Conservation (phyloP, 2,329 filamentous ascomycete species). For the Lojkania enalia region DNA sequence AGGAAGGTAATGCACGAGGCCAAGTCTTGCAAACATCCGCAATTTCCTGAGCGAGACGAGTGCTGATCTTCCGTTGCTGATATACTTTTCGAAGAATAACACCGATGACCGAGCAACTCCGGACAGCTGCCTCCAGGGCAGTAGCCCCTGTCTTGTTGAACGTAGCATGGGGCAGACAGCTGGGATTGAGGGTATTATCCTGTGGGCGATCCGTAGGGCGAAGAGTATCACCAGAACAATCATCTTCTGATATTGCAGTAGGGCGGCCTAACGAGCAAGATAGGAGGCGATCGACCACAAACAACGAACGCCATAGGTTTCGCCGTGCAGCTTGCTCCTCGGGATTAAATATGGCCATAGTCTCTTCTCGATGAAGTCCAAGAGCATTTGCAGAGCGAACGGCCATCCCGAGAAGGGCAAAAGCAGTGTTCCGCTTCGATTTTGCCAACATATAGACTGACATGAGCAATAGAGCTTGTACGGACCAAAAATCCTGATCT, state of each 20-base stretch:
- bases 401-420: slow-evolving; percentile 64
- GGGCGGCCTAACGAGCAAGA: slow-evolving; percentile 66
- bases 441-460: slow-evolving; percentile 65
- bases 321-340: slow-evolving; percentile 55
- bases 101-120: slow-evolving; percentile 62
- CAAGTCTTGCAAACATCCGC: slow-evolving; percentile 58
- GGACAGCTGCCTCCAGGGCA: slow-evolving; percentile 60
- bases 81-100: slow-evolving; percentile 63
- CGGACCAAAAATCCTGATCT: slow-evolving; percentile 66
- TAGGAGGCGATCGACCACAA: slow-evolving; percentile 66
- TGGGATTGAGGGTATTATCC: slow-evolving; percentile 22
- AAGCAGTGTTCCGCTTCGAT: slow-evolving; percentile 65
- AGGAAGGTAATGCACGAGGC: slow-evolving; percentile 53
- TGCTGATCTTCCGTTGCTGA: slow-evolving; percentile 62
- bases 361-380: slow-evolving; percentile 65
- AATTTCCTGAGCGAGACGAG: slow-evolving; percentile 60
- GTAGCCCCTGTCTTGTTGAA: slow-evolving; percentile 42
- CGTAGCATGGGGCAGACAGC: slow-evolving; percentile 17
- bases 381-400: slow-evolving; percentile 65
- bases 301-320: slow-evolving; percentile 67
- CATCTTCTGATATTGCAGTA: slow-evolving; percentile 63
- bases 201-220: slow-evolving; percentile 31
- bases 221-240: slow-evolving; percentile 59
- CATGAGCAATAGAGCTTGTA: slow-evolving; percentile 67
- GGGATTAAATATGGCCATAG: slow-evolving; percentile 56